phyloP scores from a whole-genome alignment of 2,329 filamentous ascomycete species.

The Scedosporium apiospermum region DNA sequence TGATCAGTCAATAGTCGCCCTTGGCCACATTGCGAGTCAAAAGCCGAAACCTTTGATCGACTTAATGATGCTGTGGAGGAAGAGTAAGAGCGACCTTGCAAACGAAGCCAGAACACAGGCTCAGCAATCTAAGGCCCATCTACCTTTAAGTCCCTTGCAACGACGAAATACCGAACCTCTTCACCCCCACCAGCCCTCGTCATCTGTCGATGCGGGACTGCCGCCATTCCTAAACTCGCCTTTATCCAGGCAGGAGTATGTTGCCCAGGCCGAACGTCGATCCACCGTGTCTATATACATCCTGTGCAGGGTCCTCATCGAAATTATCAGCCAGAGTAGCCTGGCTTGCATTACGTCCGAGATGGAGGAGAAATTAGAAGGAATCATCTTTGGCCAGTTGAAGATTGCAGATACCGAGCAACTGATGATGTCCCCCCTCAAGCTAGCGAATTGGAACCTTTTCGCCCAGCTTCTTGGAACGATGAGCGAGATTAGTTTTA shows the following conservation, averaged over 20 bases:
- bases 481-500: slow-evolving; percentile 90
- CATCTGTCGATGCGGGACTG: not conserved
- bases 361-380: slow-evolving; percentile 89
- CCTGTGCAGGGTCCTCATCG: slow-evolving; percentile 83
- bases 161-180: slow-evolving; percentile 68
- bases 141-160: slow-evolving; percentile 41
- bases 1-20: slow-evolving; percentile 84
- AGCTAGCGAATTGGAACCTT: slow-evolving; percentile 90
- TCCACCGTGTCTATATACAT: slow-evolving; percentile 95
- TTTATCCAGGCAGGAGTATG: slow-evolving; percentile 54
- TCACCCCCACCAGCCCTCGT: slow-evolving; percentile 29
- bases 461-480: slow-evolving; percentile 90
- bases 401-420: slow-evolving; percentile 81
- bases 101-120: slow-evolving; percentile 54
- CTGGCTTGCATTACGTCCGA: slow-evolving; percentile 74
- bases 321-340: slow-evolving; percentile 86
- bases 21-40: slow-evolving; percentile 88
- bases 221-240: slow-evolving; percentile 19
- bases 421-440: slow-evolving; percentile 65
- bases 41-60: slow-evolving; percentile 95
- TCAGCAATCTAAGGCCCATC: slow-evolving; percentile 38
- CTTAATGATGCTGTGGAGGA: slow-evolving; percentile 96
- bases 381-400: slow-evolving; percentile 92
- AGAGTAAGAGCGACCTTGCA: slow-evolving; percentile 86
- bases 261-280: slow-evolving; percentile 73